Evolutionary conservation across 257 asterid species (phyloP).

Genomic region (Solanum neorickii): DNA sequence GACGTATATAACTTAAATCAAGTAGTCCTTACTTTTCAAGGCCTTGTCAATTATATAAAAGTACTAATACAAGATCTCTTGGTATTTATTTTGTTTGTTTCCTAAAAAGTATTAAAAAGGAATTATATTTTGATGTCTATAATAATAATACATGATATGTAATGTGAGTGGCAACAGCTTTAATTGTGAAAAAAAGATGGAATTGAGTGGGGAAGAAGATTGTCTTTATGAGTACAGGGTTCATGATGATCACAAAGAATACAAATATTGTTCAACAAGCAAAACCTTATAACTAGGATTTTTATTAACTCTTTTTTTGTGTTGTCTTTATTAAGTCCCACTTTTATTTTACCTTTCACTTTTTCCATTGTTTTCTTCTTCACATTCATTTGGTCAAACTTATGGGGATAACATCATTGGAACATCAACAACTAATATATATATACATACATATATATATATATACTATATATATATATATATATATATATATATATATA

Average conservation of each 20-base stretch:
- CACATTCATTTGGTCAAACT: background rate
- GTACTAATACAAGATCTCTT: background rate
- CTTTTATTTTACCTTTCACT: background rate
- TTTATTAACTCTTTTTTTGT: background rate
- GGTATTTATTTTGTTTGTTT: background rate
- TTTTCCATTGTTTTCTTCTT: background rate
- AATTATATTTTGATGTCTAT: background rate
- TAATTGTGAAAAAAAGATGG: background rate
- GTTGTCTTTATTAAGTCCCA: background rate
- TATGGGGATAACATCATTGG: background rate
- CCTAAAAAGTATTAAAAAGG: background rate
- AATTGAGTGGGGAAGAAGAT: slow-evolving; percentile 1
- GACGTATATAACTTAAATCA: background rate
- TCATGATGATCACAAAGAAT: background rate
- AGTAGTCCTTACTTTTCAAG: background rate
- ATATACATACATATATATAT: background rate
- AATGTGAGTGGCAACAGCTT: background rate
- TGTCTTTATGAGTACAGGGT: background rate
- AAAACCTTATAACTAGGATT: background rate
- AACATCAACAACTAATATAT: background rate
- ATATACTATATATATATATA: too few species aligned
- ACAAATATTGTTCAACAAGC: background rate
- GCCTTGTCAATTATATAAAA: background rate
- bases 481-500: too few species aligned
- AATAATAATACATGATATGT: background rate